Evolutionary conservation across 805 yeast species (phyloP), one percentile per base, ranked within the genome.

Genomic region (Starmerella stellata): DNA sequence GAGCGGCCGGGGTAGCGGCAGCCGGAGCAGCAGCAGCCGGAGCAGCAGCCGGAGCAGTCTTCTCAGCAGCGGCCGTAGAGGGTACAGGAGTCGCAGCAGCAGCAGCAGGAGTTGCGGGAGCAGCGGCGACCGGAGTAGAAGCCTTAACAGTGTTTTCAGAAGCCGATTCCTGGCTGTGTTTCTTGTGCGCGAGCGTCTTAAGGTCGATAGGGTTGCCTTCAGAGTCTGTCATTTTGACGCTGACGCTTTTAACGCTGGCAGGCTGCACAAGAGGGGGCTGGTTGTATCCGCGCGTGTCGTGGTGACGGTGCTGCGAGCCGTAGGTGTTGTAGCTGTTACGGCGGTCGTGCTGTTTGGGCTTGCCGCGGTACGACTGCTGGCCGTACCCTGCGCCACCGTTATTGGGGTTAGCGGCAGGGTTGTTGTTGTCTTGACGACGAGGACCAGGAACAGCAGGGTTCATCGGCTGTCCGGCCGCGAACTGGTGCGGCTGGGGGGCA

Each of bases 171-270:
- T 33, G 17, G 17, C 35, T 14, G 30, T 28, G 36, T 21, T 28
- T 27, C 4, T 27, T 13, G n/a, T 36, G 27, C 14, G 13, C 33
- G 3, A 18, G 4, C 16, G 33, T n/a, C 16, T 17, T 14, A 15
- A 43, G 40, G 28, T 43, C 38, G 35, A 41, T 21, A 21, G 37
- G 37, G 20, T 43, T 34, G 19, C 44, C 44, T n/a, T 19, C 34
- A 23, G 45, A 44, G 28, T 42, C 44, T 17, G 40, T 38, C 24
- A 45, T 20, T n/a, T 7, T 32, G 18, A 32, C 34, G 20, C 17
- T 19, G 7, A 15, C 35, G 18, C 21, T 19, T 5, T 7, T 7
- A 23, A 7, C 7, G 25, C 25, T 7, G 25, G 25, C 25, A 7
- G 7, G 9, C 9, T 7, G 9, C 9, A 23, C 7, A 23, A 23